Base-by-base conservation (phyloP, 1,284 basidiomycete species). In the Ceratobasidium sp. region DNA sequence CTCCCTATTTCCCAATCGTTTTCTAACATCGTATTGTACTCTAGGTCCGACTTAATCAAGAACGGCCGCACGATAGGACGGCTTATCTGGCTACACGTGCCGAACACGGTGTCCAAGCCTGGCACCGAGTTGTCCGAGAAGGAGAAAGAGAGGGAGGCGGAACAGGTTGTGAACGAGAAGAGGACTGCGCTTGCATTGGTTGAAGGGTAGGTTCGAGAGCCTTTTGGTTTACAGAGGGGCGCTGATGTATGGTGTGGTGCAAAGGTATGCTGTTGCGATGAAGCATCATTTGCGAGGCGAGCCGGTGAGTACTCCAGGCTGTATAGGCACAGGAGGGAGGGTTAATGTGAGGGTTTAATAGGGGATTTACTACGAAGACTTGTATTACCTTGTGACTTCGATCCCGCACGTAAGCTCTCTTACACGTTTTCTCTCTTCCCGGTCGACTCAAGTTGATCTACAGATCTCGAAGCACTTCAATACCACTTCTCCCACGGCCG, bases 81-180 rank as follows among this genome's bases (percentile, higher is more conserved):
- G 15, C 84, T 92, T 20, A 85, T 91, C 26, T 92, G 91, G 91
- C 89, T 90, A 79, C 90, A 92, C 79, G 86, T 90, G 12, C 91
- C 91, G 10, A 73, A 73, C n/a, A 44, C 70, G 9, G 26, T 73
- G 3, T 86, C 87, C 4, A 84, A 86, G 52, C 78, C 89, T 7
- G 57, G 77, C 23, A 62, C 68, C 26, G 76, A 69, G 40, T 62
- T 59, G 5, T 59, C 79, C 12, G 59, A 71, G 10, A 78, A 84
- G 28, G 82, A 87, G n/a, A 81, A 82, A 77, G 57, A 79, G 33
- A 80, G 86, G 26, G 89, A 91, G 78, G 80, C 88, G 69, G 83
- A 83, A 44, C 86, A 87, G 66, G 85, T 89, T 10, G 91, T 92
- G 88, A 84, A 85, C 0, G 91, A 92, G 84, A 93, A 93, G 81